Evolutionary conservation across 1,139 yeast genomes (phyloP), one percentile per base, ranked within the genome.

Genomic region (Candida tetrigidarum): DNA sequence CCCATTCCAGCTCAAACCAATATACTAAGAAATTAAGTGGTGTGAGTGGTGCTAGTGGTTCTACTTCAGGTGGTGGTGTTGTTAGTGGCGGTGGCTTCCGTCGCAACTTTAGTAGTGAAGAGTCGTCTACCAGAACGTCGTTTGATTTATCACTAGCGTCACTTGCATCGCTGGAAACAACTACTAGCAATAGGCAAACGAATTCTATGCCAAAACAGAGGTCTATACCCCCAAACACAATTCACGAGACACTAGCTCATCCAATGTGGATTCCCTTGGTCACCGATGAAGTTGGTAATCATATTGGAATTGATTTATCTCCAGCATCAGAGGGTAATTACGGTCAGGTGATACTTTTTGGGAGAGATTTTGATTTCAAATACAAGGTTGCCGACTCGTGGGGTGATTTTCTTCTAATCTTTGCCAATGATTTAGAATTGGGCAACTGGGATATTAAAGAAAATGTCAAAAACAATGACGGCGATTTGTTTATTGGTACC

Each of bases 191-290:
- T 4, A 41, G 40, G 9, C 37, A 37, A 1, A 42, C 40, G 15
- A 33, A 41, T 20, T 15, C 28, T 6, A 49, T 81, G 32, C 86
- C 87, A n/a, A 63, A 58, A 39, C 97, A 91, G 66, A 73, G 72
- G 43, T 81, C 90, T 0, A 74, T 86, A 11, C 98, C 98, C 5
- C 88, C 89, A 14, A 83, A 83, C 4, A 66, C 82, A 7, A 72
- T 91, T 26, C 88, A 86, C 58, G 73, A 78, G 2, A 82, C 81
- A 1, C 92, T 88, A 66, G 93, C 97, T 2, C 91, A 90, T 62
- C 83, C 90, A 5, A 82, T 80, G 59, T 92, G 98, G 98, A 84
- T 92, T 44, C 98, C 98, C 2, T 65, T 92, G 37, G 80, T 90
- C 16, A 88, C 96, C 10, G 98, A 92, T 62, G 83, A 81, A 48